Base-by-base conservation (phyloP, 2,329 filamentous ascomycete genomes). In the Botrytis aclada region DNA sequence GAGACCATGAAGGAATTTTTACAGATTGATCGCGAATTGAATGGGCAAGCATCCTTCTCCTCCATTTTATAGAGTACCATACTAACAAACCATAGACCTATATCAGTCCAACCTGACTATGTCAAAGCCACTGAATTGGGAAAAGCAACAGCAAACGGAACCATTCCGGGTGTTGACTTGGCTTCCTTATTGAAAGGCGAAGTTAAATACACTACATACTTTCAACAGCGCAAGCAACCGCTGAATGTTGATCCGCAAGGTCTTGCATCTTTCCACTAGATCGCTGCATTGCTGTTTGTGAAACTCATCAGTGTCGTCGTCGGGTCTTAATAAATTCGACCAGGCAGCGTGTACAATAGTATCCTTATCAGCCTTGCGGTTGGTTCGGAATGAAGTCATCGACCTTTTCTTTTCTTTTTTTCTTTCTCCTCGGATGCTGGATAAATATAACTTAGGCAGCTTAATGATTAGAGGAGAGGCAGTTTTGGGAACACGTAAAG, bases 1-100 rank as follows among this genome's bases (percentile, higher is more conserved):
- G 89, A 95, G 45, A 89, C 93, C 2, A 95, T 97, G 84, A 93
- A 94, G 82, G 92, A 95, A 78, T 97, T 95, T 81, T 86, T 98
- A 80, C 84, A 87, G 74, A 85, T 98, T 51, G 95, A 99, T 80
- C 88, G 90, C 61, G 93, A 97, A 81, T 88, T 98, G 74, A 96
- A 97, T 81, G 96, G 96, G 90, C 91, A 84, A 82, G 89, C 80
- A 32, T 34, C 60, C 25, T 34, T 58, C 25, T 56, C 14, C 9
- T 12, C 9, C 20, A 25, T 43, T 20, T 37, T 32, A 41, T 16
- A 39, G 22, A 18, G 12, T n/a, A 60, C 25, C 61, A 72, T 69
- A 51, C 75, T 78, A 74, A 79, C 69, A 66, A 60, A 54, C n/a
- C 47, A 74, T 74, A 85, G 84, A 61, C 83, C 84, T 37, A 78